Evolutionary conservation across 179 eudicot species (phyloP).

Genomic region (Silene noctiflora): DNA sequence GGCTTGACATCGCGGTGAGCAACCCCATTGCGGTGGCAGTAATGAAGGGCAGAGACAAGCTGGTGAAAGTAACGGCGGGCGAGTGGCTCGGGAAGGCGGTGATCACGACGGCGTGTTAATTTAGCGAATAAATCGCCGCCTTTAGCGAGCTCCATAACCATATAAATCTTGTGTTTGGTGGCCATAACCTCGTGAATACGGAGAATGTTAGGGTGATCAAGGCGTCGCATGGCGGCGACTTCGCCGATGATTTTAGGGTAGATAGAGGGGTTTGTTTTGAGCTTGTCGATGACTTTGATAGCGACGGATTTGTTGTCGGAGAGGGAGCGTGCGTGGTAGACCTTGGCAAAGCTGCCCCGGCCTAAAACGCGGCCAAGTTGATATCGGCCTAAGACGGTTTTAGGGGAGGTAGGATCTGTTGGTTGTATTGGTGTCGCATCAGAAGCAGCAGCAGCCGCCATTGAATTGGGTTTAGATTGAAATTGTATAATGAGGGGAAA

Average conservation of each 20-base stretch:
- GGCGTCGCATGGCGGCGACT: slow-evolving; percentile 41
- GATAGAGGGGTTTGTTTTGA: slow-evolving; percentile 26
- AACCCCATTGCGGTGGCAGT: slow-evolving; percentile 40
- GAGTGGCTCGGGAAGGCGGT: slow-evolving; percentile 32
- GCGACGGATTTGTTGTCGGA: slow-evolving; percentile 27
- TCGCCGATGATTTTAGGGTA: slow-evolving; percentile 32
- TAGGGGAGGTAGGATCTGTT: neutral
- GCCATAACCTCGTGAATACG: slow-evolving; percentile 42
- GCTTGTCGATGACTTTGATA: slow-evolving; percentile 38
- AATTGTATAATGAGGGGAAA: neutral
- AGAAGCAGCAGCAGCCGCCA: slow-evolving; percentile 21
- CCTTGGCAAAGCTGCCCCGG: slow-evolving; percentile 42
- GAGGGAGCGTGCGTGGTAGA: slow-evolving; percentile 28
- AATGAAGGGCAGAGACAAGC: slow-evolving; percentile 35
- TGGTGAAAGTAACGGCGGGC: slow-evolving; percentile 43
- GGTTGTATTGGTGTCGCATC: slow-evolving; percentile 9
- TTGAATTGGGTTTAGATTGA: neutral
- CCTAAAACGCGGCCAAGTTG: slow-evolving; percentile 28
- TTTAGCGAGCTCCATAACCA: slow-evolving; percentile 44
- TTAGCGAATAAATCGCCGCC: slow-evolving; percentile 41
- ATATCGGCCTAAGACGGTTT: slow-evolving; percentile 30
- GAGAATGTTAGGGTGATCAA: slow-evolving; percentile 36
- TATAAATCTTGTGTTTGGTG: slow-evolving; percentile 30
- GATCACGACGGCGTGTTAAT: slow-evolving; percentile 29
- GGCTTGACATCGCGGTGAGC: slow-evolving; percentile 45